Evolutionary conservation across 768 basidiomycete species (phyloP).

Genomic region (Amanita rubescens): DNA sequence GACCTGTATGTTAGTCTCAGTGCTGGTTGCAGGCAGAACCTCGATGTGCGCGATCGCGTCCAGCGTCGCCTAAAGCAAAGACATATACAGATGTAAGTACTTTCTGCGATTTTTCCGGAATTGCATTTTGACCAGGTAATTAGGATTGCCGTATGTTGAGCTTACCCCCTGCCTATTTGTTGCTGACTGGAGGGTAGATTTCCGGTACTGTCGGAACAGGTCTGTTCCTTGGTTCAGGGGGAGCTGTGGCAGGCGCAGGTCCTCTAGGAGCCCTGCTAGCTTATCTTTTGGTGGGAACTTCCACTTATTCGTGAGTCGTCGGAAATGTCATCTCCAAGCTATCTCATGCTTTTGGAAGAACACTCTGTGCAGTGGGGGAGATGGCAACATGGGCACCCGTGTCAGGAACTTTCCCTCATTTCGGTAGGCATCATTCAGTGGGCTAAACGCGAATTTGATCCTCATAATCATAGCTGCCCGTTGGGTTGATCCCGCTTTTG

Average conservation of each 20-base stretch:
- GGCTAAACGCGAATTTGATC: not conserved
- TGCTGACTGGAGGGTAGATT: constrained; percentile 31
- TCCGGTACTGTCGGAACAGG: constrained; percentile 74
- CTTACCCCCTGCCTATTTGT: not conserved
- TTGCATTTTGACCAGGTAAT: too few species aligned
- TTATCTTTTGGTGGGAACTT: constrained; percentile 56
- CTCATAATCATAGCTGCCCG: constrained; percentile 31
- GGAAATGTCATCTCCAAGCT: not conserved
- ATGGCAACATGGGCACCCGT: constrained; percentile 79
- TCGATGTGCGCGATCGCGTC: constrained; percentile 60
- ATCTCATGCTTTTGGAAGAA: constrained; percentile 23
- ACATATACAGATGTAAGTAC: constrained; percentile 67
- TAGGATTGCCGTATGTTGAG: constrained; percentile 54
- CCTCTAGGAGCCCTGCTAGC: constrained; percentile 62
- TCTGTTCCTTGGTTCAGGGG: constrained; percentile 65
- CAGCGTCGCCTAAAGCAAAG: constrained; percentile 70
- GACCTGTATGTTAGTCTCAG: not conserved
- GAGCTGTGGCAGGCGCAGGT: constrained; percentile 52
- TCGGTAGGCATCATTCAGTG: constrained; percentile 28
- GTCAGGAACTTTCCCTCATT: constrained; percentile 74
- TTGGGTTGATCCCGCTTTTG: constrained; percentile 54
- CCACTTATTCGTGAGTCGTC: constrained; percentile 49
- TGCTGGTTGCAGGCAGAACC: constrained; percentile 27
- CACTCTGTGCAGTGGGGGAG: constrained; percentile 63
- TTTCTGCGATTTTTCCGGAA: too few species aligned